Evolutionary conservation across 2,329 filamentous ascomycete species (phyloP).

Genomic region (Tolypocladium inflatum): DNA sequence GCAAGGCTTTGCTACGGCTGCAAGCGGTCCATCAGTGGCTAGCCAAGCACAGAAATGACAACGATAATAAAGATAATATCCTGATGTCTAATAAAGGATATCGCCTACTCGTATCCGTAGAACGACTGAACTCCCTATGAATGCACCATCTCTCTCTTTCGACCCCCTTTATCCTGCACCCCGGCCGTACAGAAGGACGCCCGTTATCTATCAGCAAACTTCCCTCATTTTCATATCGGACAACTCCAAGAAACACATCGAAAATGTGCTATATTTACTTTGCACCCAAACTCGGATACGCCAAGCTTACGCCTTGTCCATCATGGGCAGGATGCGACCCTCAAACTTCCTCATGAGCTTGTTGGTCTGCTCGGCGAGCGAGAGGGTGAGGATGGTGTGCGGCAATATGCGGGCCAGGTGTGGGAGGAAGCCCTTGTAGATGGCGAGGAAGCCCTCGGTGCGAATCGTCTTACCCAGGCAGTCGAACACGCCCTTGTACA

Average conservation of each 20-base stretch:
- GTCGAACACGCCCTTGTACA: conserved; percentile 91
- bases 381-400: conserved; percentile 89
- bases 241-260: neutral
- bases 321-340: conserved; percentile 37
- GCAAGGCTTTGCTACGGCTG: conserved; percentile 62
- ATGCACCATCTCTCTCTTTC: neutral
- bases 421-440: conserved; percentile 97
- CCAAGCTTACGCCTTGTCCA: conserved; percentile 15
- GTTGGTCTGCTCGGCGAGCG: conserved; percentile 92
- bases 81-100: conserved; percentile 1
- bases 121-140: neutral
- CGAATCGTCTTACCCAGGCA: conserved; percentile 84
- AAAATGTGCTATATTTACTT: neutral
- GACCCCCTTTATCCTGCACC: neutral
- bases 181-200: neutral
- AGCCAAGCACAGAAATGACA: conserved; percentile 5
- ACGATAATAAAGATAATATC: no score
- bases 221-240: neutral
- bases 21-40: conserved; percentile 52
- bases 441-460: conserved; percentile 82
- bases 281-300: neutral
- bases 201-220: neutral
- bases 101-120: conserved; percentile 1
- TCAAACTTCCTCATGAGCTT: conserved; percentile 81
- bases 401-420: conserved; percentile 90